Conservation (phyloP, 2,329 filamentous ascomycete genomes). For the Exophiala bonariae region DNA sequence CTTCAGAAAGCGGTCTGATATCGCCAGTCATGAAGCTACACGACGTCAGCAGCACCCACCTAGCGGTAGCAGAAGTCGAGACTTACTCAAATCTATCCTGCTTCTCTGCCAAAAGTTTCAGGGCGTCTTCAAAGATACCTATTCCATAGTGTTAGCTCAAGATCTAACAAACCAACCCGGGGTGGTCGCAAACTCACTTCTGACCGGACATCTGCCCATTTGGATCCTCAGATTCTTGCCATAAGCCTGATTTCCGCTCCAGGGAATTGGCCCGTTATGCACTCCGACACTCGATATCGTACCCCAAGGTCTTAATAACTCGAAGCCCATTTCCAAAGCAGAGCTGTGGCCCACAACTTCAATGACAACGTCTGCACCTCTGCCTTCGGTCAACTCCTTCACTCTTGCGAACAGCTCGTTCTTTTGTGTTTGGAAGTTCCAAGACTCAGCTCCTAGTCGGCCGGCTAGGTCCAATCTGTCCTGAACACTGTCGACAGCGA, state of each 20-base stretch:
- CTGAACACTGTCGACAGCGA: constrained; percentile 49
- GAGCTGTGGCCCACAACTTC: constrained; percentile 72
- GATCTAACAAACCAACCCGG: not conserved
- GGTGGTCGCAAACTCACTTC: constrained; percentile 1
- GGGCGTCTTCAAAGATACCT: constrained; percentile 4
- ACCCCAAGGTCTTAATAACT: constrained; percentile 70
- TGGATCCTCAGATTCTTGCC: constrained; percentile 63
- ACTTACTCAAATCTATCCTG: constrained; percentile 13
- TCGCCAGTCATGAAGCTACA: constrained; percentile 13
- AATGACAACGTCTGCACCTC: constrained; percentile 82
- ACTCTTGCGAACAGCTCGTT: constrained; percentile 67
- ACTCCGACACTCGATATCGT: constrained; percentile 74
- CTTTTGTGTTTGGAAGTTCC: constrained; percentile 48
- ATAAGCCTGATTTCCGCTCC: constrained; percentile 64
- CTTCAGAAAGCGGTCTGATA: constrained; percentile 11
- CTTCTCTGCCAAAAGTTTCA: constrained; percentile 7
- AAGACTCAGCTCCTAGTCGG: constrained; percentile 14
- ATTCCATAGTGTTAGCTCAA: too few relatives aligned
- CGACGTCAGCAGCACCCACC: not conserved
- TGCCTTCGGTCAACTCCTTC: constrained; percentile 71
- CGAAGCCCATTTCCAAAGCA: constrained; percentile 69
- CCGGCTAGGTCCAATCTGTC: constrained; percentile 42
- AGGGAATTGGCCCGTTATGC: constrained; percentile 70
- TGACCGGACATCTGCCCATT: constrained; percentile 12
- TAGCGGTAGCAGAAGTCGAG: not conserved